Conservation (phyloP, 768 basidiomycete species). For the Psilocybe subaeruginosa region DNA sequence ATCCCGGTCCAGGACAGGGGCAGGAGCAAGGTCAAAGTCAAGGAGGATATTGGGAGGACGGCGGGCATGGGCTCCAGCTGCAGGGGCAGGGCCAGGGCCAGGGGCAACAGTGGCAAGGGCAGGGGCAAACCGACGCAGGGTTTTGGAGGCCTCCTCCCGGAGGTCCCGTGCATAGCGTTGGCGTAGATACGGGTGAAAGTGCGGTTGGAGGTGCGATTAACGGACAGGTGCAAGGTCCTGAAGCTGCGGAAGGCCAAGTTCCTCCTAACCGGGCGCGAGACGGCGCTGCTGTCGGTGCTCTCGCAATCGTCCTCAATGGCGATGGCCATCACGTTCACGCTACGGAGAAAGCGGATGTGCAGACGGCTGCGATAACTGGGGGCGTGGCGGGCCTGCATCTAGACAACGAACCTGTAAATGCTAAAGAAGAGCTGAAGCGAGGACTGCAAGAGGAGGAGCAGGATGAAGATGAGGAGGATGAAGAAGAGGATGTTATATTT, state of each 20-base stretch:
- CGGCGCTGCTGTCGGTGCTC: too few relatives aligned
- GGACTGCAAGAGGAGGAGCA: conserved; percentile 18
- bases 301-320: too few relatives aligned
- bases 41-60: neutral
- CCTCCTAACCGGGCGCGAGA: neutral
- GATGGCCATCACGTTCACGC: too few relatives aligned
- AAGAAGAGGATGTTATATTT: conserved; percentile 79
- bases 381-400: neutral
- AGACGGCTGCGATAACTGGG: too few relatives aligned
- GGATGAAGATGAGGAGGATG: conserved; percentile 52
- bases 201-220: neutral
- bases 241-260: too few relatives aligned
- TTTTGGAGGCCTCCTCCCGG: neutral
- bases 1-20: too few relatives aligned
- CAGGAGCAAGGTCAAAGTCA: too few relatives aligned
- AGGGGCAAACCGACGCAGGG: neutral
- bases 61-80: neutral
- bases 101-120: neutral
- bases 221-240: neutral
- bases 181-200: too few relatives aligned
- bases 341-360: too few relatives aligned
- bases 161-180: neutral
- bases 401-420: neutral
- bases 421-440: neutral
- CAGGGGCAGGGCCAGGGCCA: neutral